Evolutionary conservation across 2,329 filamentous ascomycete species (phyloP), one percentile per base, ranked within the genome.

Genomic region (Scedosporium apiospermum): DNA sequence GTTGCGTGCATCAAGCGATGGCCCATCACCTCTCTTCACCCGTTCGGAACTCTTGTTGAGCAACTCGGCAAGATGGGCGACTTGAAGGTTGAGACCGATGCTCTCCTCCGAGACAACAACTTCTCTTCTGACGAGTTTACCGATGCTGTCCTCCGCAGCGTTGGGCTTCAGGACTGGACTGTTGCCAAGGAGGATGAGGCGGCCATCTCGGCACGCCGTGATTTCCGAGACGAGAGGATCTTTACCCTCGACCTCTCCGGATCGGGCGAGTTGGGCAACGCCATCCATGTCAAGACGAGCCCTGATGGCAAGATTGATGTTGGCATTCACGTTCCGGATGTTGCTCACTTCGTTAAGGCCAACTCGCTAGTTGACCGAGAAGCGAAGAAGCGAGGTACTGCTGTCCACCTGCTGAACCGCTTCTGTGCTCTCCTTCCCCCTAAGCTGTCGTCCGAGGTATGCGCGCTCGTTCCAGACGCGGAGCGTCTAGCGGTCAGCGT

Each of bases 1-100:
- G 95, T 99, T 68, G 95, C 95, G 58, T 97, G 93, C 79, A 99
- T 99, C 77, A 99, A 99, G 84, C 87, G 95, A 72, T 99, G 95
- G 95, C 95, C 95, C 66, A 99, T 99, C 71, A 99, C 95, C 30
- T 99, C 95, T n/a, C 86, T 99, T 63, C 95, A 99, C 78, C 95
- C 95, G 38, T 99, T 99, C 71, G 95, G 95, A 72, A 99, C 95
- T 7, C 86, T 99, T 57, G 93, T 98, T 62, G 95, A 99, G 78
- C 91, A 96, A 77, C 88, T 99, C 62, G 95, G 95, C 65, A 91
- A 91, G 73, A 98, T 98, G 90, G 95, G 95, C 67, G 92, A 99
- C 73, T 83, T 96, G 68, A 96, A 93, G 78, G 93, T 99, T 63
- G 95, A 99, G 78, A 99, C 95, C 2, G 95, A 99, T 78, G 95